Evolutionary conservation across 2,329 filamentous ascomycete genomes (phyloP).

Genomic region (Tympanopsis confertula): DNA sequence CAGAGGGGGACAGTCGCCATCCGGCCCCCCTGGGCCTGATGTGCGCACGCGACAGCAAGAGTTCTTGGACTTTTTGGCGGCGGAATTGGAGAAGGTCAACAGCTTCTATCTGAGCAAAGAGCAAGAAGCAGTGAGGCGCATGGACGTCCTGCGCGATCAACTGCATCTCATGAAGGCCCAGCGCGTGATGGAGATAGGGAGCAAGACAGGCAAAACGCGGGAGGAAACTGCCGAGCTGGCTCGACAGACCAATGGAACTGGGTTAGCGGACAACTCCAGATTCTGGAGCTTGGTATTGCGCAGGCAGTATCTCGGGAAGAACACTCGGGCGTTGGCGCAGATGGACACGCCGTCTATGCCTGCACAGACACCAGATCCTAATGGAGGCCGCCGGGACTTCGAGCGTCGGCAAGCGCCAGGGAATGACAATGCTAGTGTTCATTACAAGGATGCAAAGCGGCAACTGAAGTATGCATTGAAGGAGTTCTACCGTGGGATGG

Average conservation of each 20-base stretch:
- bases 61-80: conserved; percentile 76
- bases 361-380: conserved; percentile 25
- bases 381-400: conserved; percentile 34
- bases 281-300: background rate
- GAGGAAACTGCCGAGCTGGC: conserved; percentile 1
- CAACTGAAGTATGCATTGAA: conserved; percentile 85
- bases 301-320: background rate
- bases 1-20: no score
- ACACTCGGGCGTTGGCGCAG: background rate
- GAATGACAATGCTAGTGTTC: conserved; percentile 45
- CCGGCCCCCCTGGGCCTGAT: background rate
- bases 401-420: conserved; percentile 10
- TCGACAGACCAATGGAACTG: background rate
- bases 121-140: conserved; percentile 64
- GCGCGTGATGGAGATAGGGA: conserved; percentile 59
- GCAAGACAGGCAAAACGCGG: conserved; percentile 22
- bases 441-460: conserved; percentile 77
- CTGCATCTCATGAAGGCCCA: conserved; percentile 86
- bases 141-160: conserved; percentile 66
- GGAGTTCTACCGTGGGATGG: conserved; percentile 85
- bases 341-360: background rate
- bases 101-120: conserved; percentile 82
- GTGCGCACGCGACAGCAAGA: conserved; percentile 53
- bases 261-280: background rate
- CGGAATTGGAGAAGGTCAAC: conserved; percentile 83